phyloP scores from a whole-genome alignment of 2,329 filamentous ascomycete species.

The Lachnellula subtilissima region DNA sequence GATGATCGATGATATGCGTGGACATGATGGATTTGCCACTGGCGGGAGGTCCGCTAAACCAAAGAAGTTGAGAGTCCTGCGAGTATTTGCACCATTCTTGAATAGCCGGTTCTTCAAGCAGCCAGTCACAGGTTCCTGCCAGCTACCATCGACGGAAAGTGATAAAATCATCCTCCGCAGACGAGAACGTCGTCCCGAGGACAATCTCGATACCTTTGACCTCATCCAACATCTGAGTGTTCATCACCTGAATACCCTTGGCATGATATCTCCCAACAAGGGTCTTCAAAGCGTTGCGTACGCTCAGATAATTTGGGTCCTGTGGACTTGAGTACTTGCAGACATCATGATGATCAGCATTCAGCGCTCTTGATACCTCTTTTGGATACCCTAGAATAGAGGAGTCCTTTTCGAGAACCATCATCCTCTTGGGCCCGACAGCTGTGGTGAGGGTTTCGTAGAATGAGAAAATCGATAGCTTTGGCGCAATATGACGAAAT shows the following conservation, averaged over 20 bases:
- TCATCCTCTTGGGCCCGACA: slow-evolving; percentile 22
- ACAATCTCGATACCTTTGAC: background rate
- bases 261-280: slow-evolving; percentile 22
- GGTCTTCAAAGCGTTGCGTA: slow-evolving; percentile 9
- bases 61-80: slow-evolving; percentile 19
- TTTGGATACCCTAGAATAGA: slow-evolving; percentile 28
- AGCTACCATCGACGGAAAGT: slow-evolving; percentile 17
- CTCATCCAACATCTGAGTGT: background rate
- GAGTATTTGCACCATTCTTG: background rate
- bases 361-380: slow-evolving; percentile 21
- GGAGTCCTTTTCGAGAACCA: slow-evolving; percentile 28
- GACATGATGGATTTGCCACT: slow-evolving; percentile 33
- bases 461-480: slow-evolving; percentile 38
- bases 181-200: background rate
- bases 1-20: slow-evolving; percentile 25
- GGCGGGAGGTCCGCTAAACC: slow-evolving; percentile 27
- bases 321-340: slow-evolving; percentile 29
- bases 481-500: slow-evolving; percentile 37
- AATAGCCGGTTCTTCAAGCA: slow-evolving; percentile 9
- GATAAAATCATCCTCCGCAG: slow-evolving; percentile 13
- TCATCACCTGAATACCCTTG: background rate
- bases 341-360: slow-evolving; percentile 33
- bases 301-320: slow-evolving; percentile 22
- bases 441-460: slow-evolving; percentile 39
- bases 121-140: slow-evolving; percentile 21